A percentile compares a stretch with the other conserved stretches of the same genome.
Evolutionary conservation across 1,139 yeast species (phyloP).

Genomic region (Yamadazyma membranifaciens): DNA sequence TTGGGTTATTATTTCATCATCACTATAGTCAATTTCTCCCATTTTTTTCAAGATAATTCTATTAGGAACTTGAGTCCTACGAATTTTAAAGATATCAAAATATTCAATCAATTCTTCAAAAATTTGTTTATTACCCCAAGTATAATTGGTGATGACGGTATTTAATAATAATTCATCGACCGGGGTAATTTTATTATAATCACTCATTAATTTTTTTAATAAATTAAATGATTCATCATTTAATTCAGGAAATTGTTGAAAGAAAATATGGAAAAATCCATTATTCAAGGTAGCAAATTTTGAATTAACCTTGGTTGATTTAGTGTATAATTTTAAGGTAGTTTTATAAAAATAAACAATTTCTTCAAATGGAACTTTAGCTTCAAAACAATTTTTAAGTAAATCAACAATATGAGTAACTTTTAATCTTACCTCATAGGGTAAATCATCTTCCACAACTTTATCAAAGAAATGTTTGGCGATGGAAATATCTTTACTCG

Average conservation of each 20-base stretch:
- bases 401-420: constrained; percentile 73
- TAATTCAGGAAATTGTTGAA: constrained; percentile 54
- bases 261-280: constrained; percentile 66
- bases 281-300: constrained; percentile 70
- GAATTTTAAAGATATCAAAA: constrained; percentile 57
- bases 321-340: constrained; percentile 54
- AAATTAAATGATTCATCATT: constrained; percentile 55
- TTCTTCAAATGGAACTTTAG: constrained; percentile 55
- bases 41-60: constrained; percentile 76
- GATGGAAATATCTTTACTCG: constrained; percentile 68
- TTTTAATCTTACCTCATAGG: constrained; percentile 69
- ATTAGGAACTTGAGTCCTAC: constrained; percentile 68
- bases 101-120: constrained; percentile 63
- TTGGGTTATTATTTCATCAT: constrained; percentile 51
- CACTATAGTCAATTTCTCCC: constrained; percentile 61
- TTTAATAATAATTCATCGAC: constrained; percentile 79
- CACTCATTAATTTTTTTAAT: constrained; percentile 56
- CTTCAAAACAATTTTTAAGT: constrained; percentile 59
- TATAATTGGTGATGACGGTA: constrained; percentile 66
- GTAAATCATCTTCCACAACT: constrained; percentile 65
- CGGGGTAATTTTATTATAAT: constrained; percentile 55
- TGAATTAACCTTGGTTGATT: constrained; percentile 42
- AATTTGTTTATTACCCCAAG: constrained; percentile 68
- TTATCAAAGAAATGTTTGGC: constrained; percentile 74
- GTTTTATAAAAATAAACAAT: constrained; percentile 64